These are phyloP conservation scores for Clavispora fructus DNA, from an alignment of 805 yeast genomes.

Conservation along the genomic window DNA sequence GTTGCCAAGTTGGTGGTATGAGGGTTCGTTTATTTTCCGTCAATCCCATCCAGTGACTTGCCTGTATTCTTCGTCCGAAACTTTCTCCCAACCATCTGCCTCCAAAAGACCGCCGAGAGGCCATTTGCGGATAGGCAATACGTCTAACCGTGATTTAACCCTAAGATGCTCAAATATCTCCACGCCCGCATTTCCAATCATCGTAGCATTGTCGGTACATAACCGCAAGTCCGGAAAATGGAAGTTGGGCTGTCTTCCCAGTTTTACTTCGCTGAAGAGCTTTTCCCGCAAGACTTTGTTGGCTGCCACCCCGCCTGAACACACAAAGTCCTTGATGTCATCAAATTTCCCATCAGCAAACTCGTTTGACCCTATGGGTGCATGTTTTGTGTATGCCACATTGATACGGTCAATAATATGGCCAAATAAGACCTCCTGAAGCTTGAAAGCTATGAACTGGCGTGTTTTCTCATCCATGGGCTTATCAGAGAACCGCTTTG, in stretches of 20 bases:
- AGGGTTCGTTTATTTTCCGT: constrained; percentile 3
- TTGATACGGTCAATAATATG: constrained; percentile 67
- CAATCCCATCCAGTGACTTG: constrained; percentile 3
- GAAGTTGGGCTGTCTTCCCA: constrained; percentile 23
- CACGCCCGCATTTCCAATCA: constrained; percentile 98
- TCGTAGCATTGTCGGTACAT: constrained; percentile 93
- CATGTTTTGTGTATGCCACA: constrained; percentile 40
- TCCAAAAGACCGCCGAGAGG: constrained; percentile 52
- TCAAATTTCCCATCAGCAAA: constrained; percentile 30
- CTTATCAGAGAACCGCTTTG: constrained; percentile 10
- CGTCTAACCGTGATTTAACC: constrained; percentile 44
- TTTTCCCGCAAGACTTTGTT: constrained; percentile 52
- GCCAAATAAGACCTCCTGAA: constrained; percentile 63
- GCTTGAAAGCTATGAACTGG: constrained; percentile 48
- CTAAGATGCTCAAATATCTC: constrained; percentile 63
- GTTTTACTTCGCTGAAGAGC: constrained; percentile 35
- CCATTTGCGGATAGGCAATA: constrained; percentile 78
- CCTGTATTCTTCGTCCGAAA: constrained; percentile 6
- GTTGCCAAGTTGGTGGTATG: too few species aligned
- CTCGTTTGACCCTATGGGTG: constrained; percentile 17
- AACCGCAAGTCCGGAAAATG: constrained; percentile 65
- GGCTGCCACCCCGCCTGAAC: constrained; percentile 95
- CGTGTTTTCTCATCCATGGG: constrained; percentile 44
- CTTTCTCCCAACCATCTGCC: constrained; percentile 47
- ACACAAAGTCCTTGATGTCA: constrained; percentile 53